Evolutionary conservation across 2,329 filamentous ascomycete genomes (phyloP), one percentile per base, ranked within the genome.

Genomic region (Phialophora expanda): DNA sequence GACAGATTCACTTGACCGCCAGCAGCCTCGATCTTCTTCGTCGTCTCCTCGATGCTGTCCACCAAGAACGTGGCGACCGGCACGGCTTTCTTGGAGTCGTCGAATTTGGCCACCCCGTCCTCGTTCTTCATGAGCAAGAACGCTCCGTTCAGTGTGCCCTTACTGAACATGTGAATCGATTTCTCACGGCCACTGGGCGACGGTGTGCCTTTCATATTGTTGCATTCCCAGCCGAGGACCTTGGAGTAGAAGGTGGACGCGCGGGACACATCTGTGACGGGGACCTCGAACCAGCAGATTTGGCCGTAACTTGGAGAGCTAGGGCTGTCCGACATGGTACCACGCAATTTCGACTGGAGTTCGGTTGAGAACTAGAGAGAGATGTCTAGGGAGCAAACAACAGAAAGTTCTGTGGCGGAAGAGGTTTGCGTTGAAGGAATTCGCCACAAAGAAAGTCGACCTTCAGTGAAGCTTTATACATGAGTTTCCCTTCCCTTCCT

Each of bases 111-210:
- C n/a, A 58, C 34, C 1, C 9, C n/a, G n/a, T 26, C 30, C 34
- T 58, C 34, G 56, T 41, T 4, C 1, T 4, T n/a, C 56, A 20
- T 14, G 2, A 58, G 56, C 4, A 58, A 22, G 20, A 58, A 46
- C 11, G 30, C 56, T n/a, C 34, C 56, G 11, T 58, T n/a, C 56
- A 58, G 24, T 11, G 56, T 1, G 2, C 56, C 56, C 34, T 58
- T 58, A n/a, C 41, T 58, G 56, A 58, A 58, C 34, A 46, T 46
- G 20, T 58, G 56, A 5, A 58, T 11, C n/a, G 56, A 58, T 12
- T 58, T 58, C 20, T 32, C 56, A 17, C 41, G 38, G 56, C 28
- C 28, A 2, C 56, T 12, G 12, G 56, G 56, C 32, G 34, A 41
- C n/a, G 34, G 56, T 11, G 30, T 58, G 2, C 56, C 56, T 7